A percentile compares a stretch with the other conserved stretches of the same genome.
Conservation (phyloP, 805 yeast species). For the Spathaspora arborariae region DNA sequence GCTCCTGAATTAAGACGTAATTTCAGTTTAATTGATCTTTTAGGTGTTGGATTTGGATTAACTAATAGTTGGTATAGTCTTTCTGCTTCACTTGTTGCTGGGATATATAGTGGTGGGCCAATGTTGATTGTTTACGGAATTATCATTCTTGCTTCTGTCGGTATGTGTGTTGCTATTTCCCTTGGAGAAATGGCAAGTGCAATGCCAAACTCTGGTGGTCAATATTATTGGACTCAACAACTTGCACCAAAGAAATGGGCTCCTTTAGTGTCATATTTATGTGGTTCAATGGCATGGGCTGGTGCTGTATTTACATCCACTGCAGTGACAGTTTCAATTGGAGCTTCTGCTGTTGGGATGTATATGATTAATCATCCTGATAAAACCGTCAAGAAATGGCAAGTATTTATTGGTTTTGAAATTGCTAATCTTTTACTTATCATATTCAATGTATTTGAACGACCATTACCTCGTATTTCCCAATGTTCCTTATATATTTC, state of each 20-base stretch:
- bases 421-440: constrained; percentile 39
- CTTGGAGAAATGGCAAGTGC: constrained; percentile 52
- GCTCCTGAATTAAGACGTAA: constrained; percentile 22
- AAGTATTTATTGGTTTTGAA: constrained; percentile 49
- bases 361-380: constrained; percentile 36
- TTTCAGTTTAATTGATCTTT: constrained; percentile 43
- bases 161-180: constrained; percentile 46
- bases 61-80: constrained; percentile 63
- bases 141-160: constrained; percentile 44
- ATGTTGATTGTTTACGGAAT: constrained; percentile 55
- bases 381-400: constrained; percentile 45
- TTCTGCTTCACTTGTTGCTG: constrained; percentile 51
- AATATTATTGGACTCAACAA: constrained; percentile 55
- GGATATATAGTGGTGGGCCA: constrained; percentile 58
- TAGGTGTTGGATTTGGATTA: constrained; percentile 59
- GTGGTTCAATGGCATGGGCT: constrained; percentile 62
- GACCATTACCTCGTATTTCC: constrained; percentile 49
- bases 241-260: constrained; percentile 48
- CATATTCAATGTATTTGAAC: constrained; percentile 49
- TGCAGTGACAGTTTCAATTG: constrained; percentile 53
- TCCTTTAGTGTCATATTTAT: constrained; percentile 48
- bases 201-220: constrained; percentile 57
- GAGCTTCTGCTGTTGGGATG: constrained; percentile 51
- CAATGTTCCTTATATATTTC: constrained; percentile 49
- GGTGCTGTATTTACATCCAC: constrained; percentile 63